Base-by-base conservation (phyloP, 495 filamentous ascomycete genomes). In the Neurospora sp. region DNA sequence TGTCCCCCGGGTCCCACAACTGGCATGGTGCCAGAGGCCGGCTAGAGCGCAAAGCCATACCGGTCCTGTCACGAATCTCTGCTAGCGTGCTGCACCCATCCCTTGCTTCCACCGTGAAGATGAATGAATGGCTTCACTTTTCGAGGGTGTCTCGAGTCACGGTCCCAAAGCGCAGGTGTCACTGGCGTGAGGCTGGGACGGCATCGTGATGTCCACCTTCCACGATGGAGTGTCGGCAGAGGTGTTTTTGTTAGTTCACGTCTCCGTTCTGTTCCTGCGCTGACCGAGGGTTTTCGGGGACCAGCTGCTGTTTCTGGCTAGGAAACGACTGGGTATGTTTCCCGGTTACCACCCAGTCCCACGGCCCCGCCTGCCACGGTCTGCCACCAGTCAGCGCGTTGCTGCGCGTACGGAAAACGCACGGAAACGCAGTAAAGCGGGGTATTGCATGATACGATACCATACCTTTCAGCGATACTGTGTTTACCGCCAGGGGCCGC, bases 11-110 rank as follows among this genome's bases (percentile, higher is more conserved):
- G 76, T 79, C 75, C 73, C 77, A 73, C 76, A 77, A 73, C 73
- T 73, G 74, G 73, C 72, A 70, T 73, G 70, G 66, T 37, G 23
- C 54, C 54, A 9, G 54, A 66, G 6, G 54, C n/a, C n/a, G n/a
- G n/a, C 27, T 66, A 31, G 48, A 27, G 20, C 20, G 46, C 20
- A 10, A n/a, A 46, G 73, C 77, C 76, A 70, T 80, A 71, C 78
- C 78, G 44, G 72, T 75, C 75, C 72, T 77, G 79, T 77, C 78
- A 72, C 77, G 70, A 76, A 73, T 76, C 77, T 75, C 54, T 71
- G 75, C 78, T 81, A 80, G 79, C 77, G 78, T 73, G 77, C 77
- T 80, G 80, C 80, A 80, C 72, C 72, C 76, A 66, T 77, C 77
- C 73, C 79, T 78, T 79, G 78, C 78, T 81, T 77, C 75, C 75